Evolutionary conservation across 108 stramenopile genomes (phyloP), one percentile per base, ranked within the genome.

Genomic region (Cyclotella atomus): DNA sequence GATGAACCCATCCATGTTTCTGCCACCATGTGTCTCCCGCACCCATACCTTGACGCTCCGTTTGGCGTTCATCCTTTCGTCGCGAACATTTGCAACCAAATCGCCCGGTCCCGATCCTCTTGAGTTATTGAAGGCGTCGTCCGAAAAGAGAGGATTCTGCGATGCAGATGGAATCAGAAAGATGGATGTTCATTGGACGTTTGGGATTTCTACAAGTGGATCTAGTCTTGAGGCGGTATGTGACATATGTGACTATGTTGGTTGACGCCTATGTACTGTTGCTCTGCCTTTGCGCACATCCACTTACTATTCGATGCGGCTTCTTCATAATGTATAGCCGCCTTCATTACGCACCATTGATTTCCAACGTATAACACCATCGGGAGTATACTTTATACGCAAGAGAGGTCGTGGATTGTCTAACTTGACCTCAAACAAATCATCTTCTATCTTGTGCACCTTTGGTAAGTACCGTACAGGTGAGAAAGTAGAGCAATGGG

Each of bases 371-470:
- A 50, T 88, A 32, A 81, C 85, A 1, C n/a, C 34, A 1, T 68
- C 68, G 0, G 88, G 88, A 17, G 76, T 85, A 57, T 84, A 88
- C 64, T 85, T 88, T 68, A 69, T 85, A 33, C 62, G 83, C 45
- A 85, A 84, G 66, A 65, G 71, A 16, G 76, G 73, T 19, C 23
- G 35, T 16, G 73, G 45, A 7, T 43, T 76, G 5, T 63, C 61
- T 14, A 0, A 24, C 28, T 16, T 69, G 8, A 47, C 35, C 63
- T 50, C 47, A 15, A 17, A 43, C 32, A 66, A 59, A 25, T 77
- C 84, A 8, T 44, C 83, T 0, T 57, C 76, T n/a, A 66, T 85
- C 20, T 25, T 85, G 19, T 68, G 82, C 70, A 56, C 70, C 49
- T 75, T 76, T 63, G 88, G 88, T 20, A 53, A 77, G 27, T 88